Base-by-base conservation (phyloP, 1,284 basidiomycete species). In the Cryptococcus maquisensis region DNA sequence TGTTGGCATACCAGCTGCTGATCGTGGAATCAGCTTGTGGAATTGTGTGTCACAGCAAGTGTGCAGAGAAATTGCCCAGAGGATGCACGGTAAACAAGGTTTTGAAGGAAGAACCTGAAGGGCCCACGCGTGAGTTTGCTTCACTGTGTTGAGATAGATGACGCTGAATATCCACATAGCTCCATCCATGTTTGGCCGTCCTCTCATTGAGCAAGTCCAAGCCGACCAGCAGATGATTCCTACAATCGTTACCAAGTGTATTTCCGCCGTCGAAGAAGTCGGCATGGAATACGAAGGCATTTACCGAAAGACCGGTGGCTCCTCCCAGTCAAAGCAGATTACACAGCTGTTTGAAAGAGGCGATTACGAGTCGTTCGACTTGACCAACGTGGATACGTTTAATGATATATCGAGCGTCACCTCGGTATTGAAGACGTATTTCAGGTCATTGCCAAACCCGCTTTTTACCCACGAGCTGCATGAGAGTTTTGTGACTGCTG, bases 351-450 rank as follows among this genome's bases (percentile, higher is more conserved):
- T 99, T 67, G 96, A 98, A 68, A 84, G 88, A 41, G 92, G 92
- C 51, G 86, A 94, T 68, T 94, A 94, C 71, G 71, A 80, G 16
- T 79, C 87, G 1, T 98, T 98, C 72, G 90, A 98, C 71, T 82
- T 98, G 42, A 81, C 82, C 52, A 90, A 98, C 72, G 78, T 81
- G 6, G 88, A 98, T 64, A 53, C 64, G 16, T 98, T 97, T 81
- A 97, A 96, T 78, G 96, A 99, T 73, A 90, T 98, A 53, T 93
- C 89, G 71, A 92, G 91, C 55, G 86, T 98, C 65, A 98, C 96
- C 0, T 95, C 92, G 20, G 94, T 96, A 39, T 81, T 98, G 66
- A 98, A 99, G 81, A 90, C 87, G 41, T 98, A 98, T 78, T 92
- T 99, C 83, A 85, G 95, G 44, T 82, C 85, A 44, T 78, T 99